Conservation (phyloP, 2,329 filamentous ascomycete species). For the Phyllosticta citriasiana region DNA sequence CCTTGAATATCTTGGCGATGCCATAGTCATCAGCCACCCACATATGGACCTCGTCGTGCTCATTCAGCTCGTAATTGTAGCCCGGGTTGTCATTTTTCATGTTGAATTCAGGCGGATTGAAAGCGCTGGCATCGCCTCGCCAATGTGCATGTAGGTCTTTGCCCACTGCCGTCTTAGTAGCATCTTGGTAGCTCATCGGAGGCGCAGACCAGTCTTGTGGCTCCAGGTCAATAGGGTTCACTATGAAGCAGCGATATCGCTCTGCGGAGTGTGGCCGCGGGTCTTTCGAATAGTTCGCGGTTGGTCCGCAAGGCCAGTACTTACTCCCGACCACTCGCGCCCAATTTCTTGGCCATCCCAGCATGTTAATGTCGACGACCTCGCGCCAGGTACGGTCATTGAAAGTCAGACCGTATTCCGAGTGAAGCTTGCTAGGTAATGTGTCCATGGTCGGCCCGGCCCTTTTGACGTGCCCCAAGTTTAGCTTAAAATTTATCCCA, state of each 20-base stretch:
- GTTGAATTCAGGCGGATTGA: not conserved
- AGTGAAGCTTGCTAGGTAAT: not conserved
- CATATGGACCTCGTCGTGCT: not conserved
- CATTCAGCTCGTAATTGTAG: not conserved
- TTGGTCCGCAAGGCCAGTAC: no score
- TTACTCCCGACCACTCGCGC: not conserved
- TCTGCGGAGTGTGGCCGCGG: no score
- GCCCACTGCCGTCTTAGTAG: no score
- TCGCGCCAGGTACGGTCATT: not conserved
- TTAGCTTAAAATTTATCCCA: not conserved
- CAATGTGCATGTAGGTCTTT: no score
- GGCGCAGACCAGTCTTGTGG: no score
- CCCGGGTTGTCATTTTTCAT: not conserved
- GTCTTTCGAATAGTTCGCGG: no score
- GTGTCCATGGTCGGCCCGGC: not conserved
- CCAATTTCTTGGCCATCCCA: not conserved
- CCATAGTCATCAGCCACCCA: not conserved
- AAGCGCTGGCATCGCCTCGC: not conserved
- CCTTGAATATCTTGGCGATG: not conserved
- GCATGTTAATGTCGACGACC: not conserved
- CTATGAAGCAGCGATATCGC: no score
- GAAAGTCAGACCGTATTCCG: not conserved
- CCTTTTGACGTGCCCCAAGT: not conserved
- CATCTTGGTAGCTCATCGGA: no score
- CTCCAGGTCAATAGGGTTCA: no score